Base-by-base conservation (phyloP, 2,329 filamentous ascomycete species). In the Pseudohalonectria lignicola region DNA sequence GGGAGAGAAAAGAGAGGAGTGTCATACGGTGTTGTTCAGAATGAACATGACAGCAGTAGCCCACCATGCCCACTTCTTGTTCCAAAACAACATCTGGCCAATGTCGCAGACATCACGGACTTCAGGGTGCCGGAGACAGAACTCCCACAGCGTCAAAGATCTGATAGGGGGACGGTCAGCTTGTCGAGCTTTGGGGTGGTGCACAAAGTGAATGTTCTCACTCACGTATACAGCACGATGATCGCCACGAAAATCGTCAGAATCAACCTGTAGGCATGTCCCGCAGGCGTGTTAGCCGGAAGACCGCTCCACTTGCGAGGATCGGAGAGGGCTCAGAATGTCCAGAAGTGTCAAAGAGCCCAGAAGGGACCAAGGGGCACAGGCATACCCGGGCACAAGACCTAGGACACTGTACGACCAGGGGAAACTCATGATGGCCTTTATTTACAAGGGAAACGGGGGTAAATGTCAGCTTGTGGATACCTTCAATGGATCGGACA, bases 31-130 rank as follows among this genome's bases (percentile, higher is more conserved):
- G 56, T 94, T 95, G 71, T 95, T 95, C 45, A 94, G 60, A 33
- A 94, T 63, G 59, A 95, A 95, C 83, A 94, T 94, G 55, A 86
- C 63, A 2, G 86, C 87, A 0, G 76, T 79, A 21, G 63, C 66
- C 56, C 70, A 79, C 75, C 75, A 79, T 3, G 72, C 75, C 74
- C 81, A 85, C 42, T 73, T 76, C 57, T 85, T 79, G 46, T 82
- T 80, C 79, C 82, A 93, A 61, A 94, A 94, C 17, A 95, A 74
- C 72, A 88, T 88, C 59, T 94, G 86, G n/a, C 87, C 88, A 53
- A 95, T 84, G 55, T 95, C 88, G 55, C 87, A 94, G 12, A 94
- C 85, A 63, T 95, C 88, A 49, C 86, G 79, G 42, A 94, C 79
- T 56, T 95, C 86, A 1, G 88, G 88, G 53, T 95, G 86, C 34